These are phyloP conservation scores for Debaryomyces sp. DNA, from an alignment of 1,139 yeast species.

Conservation along the genomic window DNA sequence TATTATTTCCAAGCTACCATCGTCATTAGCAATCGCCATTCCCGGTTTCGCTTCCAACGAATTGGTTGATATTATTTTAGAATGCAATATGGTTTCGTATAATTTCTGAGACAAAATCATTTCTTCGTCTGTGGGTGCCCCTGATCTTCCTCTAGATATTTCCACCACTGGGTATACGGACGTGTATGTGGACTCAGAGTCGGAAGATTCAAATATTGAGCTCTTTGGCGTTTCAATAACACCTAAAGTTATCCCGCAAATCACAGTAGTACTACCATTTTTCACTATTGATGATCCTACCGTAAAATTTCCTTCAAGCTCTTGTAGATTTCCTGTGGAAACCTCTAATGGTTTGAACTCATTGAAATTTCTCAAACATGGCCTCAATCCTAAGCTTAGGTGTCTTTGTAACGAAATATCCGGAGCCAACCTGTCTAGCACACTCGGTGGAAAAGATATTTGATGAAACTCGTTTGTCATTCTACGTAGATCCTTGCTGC, in stretches of 20 bases:
- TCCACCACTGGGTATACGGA: conserved; percentile 80
- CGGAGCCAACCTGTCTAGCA: conserved; percentile 83
- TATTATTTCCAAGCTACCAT: conserved; percentile 34
- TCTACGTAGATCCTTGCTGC: neutral
- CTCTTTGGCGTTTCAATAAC: conserved; percentile 54
- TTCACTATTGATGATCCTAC: conserved; percentile 75
- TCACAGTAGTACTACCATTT: conserved; percentile 74
- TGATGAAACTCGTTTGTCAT: conserved; percentile 30
- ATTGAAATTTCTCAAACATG: conserved; percentile 67
- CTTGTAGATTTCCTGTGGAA: conserved; percentile 17
- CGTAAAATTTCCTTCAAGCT: conserved; percentile 41
- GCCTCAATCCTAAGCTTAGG: conserved; percentile 69
- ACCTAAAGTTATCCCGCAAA: conserved; percentile 77
- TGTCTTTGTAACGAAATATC: conserved; percentile 82
- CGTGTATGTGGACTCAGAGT: conserved; percentile 32
- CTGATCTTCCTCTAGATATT: conserved; percentile 71
- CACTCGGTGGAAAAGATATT: conserved; percentile 74
- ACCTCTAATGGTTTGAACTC: conserved; percentile 69
- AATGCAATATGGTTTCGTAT: conserved; percentile 59
- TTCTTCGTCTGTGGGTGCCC: conserved; percentile 91
- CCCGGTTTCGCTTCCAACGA: conserved; percentile 56
- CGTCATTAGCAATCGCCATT: conserved; percentile 45
- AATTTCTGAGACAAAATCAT: conserved; percentile 75
- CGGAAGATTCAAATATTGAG: conserved; percentile 24
- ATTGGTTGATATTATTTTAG: conserved; percentile 51